phyloP scores from a whole-genome alignment of 106 monocot species.

The Alisma plantagoaquatica region DNA sequence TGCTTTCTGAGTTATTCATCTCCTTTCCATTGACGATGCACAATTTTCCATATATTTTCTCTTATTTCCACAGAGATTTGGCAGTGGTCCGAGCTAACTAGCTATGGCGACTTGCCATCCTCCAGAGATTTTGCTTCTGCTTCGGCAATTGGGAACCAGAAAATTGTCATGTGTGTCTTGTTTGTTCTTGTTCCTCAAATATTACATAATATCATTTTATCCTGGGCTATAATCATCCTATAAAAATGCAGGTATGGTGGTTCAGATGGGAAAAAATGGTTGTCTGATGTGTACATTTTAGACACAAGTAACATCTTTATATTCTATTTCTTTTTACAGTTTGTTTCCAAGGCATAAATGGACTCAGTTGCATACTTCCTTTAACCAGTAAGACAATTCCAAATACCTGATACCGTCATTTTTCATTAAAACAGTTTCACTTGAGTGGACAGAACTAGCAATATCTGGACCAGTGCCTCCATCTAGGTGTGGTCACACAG shows the following conservation, averaged over 20 bases:
- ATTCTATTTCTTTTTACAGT: not conserved
- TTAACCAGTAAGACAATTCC: too few species aligned
- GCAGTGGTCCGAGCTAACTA: constrained; percentile 98
- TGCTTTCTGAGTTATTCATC: not conserved
- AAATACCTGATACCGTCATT: too few species aligned
- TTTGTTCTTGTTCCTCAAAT: not conserved
- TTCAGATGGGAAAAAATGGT: constrained; percentile 98
- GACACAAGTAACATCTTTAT: constrained; percentile 64
- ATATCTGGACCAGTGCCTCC: constrained; percentile 74
- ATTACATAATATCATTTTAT: constrained; percentile 3
- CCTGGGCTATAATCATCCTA: not conserved
- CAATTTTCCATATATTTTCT: not conserved
- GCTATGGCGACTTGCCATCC: constrained; percentile 95
- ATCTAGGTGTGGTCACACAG: constrained; percentile 90
- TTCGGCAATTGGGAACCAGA: constrained; percentile 85
- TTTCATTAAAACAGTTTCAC: constrained; percentile 71
- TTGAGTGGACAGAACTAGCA: constrained; percentile 89
- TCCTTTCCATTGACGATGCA: not conserved
- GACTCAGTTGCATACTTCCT: too few species aligned
- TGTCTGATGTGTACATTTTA: constrained; percentile 92
- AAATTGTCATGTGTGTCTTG: constrained; percentile 77
- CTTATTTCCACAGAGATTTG: constrained; percentile 69
- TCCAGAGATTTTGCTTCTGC: constrained; percentile 90
- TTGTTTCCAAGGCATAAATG: too few species aligned
- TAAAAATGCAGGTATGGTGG: constrained; percentile 77